Base-by-base conservation (phyloP, 345 rosid genomes). In the Populus ilicifolia region DNA sequence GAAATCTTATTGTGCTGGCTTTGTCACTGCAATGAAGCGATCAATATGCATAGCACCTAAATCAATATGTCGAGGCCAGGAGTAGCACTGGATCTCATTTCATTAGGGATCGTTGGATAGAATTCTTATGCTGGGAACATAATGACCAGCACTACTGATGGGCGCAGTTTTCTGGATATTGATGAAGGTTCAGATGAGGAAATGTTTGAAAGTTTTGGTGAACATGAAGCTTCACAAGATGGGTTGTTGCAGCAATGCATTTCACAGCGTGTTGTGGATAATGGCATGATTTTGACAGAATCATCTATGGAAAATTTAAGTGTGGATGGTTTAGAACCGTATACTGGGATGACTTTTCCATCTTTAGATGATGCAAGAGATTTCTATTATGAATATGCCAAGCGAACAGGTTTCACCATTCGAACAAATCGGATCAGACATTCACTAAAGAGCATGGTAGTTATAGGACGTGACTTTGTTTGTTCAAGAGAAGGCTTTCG, bases 401-500 rank as follows among this genome's bases (percentile, higher is more conserved):
- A 76, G 78, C 70, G 39, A 30, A 77, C 78, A 7, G 88, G 88
- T 20, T 82, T 85, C 72, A 82, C 84, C 36, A 82, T 85, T 63
- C 70, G 88, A 56, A 80, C 88, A 8, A 85, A 85, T 70, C 80
- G 84, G 27, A 83, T 85, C 52, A 78, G 84, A 8, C 86, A 85
- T 70, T 85, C 86, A 10, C 70, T 85, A 18, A 83, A 79, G 81
- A 81, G 78, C 68, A 83, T 73, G 84, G 81, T 76, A 70, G 78
- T 85, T 50, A 83, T 85, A 39, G 84, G 84, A 25, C 83, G 83
- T 56, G 86, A 85, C 72, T 85, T 85, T 68, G 84, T 85, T 7
- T 83, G 86, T 68, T 83, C 88, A 30, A 67, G 81, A 67, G 86
- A 85, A 79, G 86, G 86, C 76, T 83, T 83, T 65, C 84, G 85